Evolutionary conservation across 805 yeast genomes (phyloP), one percentile per base, ranked within the genome.

Genomic region (Candida quercuum): DNA sequence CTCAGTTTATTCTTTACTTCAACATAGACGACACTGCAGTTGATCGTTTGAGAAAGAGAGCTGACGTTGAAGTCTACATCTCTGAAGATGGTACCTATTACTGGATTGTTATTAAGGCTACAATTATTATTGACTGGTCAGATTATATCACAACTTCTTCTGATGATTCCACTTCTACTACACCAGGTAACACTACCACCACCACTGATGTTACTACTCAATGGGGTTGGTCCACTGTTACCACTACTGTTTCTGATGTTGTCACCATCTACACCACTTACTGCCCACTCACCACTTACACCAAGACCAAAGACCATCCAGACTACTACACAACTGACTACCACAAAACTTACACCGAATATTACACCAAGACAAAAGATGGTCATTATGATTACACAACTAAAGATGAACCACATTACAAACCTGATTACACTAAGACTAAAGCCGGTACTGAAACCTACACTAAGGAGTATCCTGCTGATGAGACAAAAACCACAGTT

Each of bases 251-350:
- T 12, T 40, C 40, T 16, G 61, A 69, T 13, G 40, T 41, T 2
- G 58, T 37, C 24, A 71, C 71, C 10, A 52, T 16, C 23, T 46
- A 46, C 40, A 46, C 49, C 29, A 46, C 49, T 12, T 46, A 41
- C 35, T 46, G 49, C 17, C 48, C 49, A 36, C 21, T 45, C 20
- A 29, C 42, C 10, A 17, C 38, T 18, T 20, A 13, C 9, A 26
- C 35, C 8, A 32, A 12, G 6, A 25, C 35, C 19, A 28, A 24
- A 24, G n/a, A n/a, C n/a, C n/a, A n/a, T n/a, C n/a, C n/a, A n/a
- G n/a, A n/a, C n/a, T n/a, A n/a, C n/a, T n/a, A n/a, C n/a, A n/a
- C n/a, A n/a, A n/a, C n/a, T n/a, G n/a, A n/a, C n/a, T n/a, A n/a
- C n/a, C n/a, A 9, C 24, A 21, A 11, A 12, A 5, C 27, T 12